These are phyloP conservation scores for Atractiella rhizophila DNA, from an alignment of 768 basidiomycete species.

Conservation along the genomic window DNA sequence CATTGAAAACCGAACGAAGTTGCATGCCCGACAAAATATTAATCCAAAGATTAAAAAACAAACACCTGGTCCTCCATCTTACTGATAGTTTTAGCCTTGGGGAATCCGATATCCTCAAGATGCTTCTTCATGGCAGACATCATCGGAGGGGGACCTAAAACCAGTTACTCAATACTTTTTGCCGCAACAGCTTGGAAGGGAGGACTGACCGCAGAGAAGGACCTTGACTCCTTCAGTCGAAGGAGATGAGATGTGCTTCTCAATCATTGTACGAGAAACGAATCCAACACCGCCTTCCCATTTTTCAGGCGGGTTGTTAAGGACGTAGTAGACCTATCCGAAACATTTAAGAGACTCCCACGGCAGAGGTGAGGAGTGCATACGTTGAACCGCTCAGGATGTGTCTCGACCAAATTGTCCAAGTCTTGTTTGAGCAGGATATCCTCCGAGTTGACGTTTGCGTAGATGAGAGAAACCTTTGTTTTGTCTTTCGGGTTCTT, in stretches of 20 bases:
- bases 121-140: conserved; percentile 67
- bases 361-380: too few relatives aligned
- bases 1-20: not conserved
- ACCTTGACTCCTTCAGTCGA: conserved; percentile 42
- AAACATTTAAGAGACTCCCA: too few relatives aligned
- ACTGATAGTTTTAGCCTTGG: conserved; percentile 64
- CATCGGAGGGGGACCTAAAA: conserved; percentile 46
- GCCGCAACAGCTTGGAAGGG: not conserved
- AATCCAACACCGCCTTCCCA: conserved; percentile 86
- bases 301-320: conserved; percentile 66
- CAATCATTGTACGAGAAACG: conserved; percentile 74
- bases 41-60: conserved; percentile 3
- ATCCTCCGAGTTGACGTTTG: conserved; percentile 78
- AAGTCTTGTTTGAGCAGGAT: conserved; percentile 75
- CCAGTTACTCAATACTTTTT: not conserved
- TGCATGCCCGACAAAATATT: not conserved
- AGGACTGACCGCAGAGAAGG: conserved; percentile 47
- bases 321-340: conserved; percentile 63
- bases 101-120: conserved; percentile 62
- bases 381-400: conserved; percentile 45
- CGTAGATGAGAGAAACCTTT: conserved; percentile 67
- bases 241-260: conserved; percentile 42
- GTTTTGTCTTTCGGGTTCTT: conserved; percentile 69
- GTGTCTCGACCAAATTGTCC: conserved; percentile 41
- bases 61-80: conserved; percentile 35